phyloP scores from a whole-genome alignment of 805 yeast species.

The Candida tammaniensis region DNA sequence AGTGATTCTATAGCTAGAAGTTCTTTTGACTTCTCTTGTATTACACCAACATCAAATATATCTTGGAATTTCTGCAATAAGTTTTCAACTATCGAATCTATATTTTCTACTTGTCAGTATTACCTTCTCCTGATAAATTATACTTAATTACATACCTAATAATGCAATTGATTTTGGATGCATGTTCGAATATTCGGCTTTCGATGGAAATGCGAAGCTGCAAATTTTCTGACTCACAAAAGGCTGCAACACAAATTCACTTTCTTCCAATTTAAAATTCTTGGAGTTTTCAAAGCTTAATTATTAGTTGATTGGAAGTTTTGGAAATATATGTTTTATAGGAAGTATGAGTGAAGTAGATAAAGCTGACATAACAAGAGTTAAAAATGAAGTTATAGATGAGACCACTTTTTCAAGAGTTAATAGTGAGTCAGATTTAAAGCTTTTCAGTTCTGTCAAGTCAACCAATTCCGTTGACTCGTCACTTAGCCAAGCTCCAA shows the following conservation, averaged over 20 bases:
- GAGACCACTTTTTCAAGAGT: slow-evolving; percentile 6
- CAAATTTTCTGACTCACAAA: too few species aligned
- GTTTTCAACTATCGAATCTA: slow-evolving; percentile 51
- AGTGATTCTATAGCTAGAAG: slow-evolving; percentile 51
- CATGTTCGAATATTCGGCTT: slow-evolving; percentile 26
- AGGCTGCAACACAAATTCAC: too few species aligned
- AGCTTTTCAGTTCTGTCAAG: too few species aligned
- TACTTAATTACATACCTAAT: slow-evolving; percentile 19
- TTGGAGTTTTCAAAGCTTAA: too few species aligned
- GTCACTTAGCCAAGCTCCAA: slow-evolving; percentile 10
- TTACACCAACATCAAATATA: slow-evolving; percentile 46
- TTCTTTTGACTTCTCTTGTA: slow-evolving; percentile 40
- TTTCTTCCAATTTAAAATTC: too few species aligned
- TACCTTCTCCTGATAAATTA: too few species aligned
- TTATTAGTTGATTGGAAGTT: too few species aligned
- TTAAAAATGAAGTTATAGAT: slow-evolving; percentile 1
- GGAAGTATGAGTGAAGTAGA: too few species aligned
- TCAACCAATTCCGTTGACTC: too few species aligned
- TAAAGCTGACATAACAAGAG: neutral
- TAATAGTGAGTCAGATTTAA: slow-evolving; percentile 9
- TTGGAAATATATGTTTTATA: too few species aligned
- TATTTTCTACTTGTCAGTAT: slow-evolving; percentile 38
- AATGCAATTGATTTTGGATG: slow-evolving; percentile 36
- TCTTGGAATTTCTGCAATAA: slow-evolving; percentile 52
- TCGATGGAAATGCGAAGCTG: slow-evolving; percentile 2